These are phyloP conservation scores for Ambrosiella beaveri DNA, from an alignment of 2,329 filamentous ascomycete species.

Conservation along the genomic window DNA sequence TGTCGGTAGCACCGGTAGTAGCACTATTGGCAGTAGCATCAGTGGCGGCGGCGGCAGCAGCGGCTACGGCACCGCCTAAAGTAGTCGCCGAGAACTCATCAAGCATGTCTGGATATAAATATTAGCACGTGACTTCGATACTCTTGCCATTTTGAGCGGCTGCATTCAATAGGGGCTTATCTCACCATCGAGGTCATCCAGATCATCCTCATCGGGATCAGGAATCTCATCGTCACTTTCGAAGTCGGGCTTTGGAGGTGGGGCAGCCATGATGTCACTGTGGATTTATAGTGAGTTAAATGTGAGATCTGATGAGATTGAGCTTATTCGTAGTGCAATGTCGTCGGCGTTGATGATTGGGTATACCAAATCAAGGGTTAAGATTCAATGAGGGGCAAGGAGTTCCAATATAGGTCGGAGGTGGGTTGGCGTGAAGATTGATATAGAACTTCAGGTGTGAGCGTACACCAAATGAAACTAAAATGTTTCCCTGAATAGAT, in stretches of 20 bases:
- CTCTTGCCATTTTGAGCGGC: not conserved
- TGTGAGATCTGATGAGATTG: not conserved
- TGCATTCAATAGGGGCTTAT: constrained; percentile 1
- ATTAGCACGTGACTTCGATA: not conserved
- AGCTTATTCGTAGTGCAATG: not conserved
- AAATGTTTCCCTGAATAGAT: not conserved
- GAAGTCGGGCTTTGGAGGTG: constrained; percentile 13
- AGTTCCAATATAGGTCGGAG: not conserved
- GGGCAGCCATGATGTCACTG: constrained; percentile 3
- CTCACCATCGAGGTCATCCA: constrained; percentile 79
- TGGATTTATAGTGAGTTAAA: not conserved
- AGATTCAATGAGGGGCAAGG: not conserved
- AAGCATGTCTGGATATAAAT: constrained; percentile 53
- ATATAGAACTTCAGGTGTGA: too few species aligned
- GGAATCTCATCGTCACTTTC: constrained; percentile 40
- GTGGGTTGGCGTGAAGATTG: too few species aligned
- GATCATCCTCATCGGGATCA: constrained; percentile 82
- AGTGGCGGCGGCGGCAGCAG: not conserved
- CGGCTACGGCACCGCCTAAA: constrained; percentile 2
- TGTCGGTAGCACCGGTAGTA: constrained; percentile 20
- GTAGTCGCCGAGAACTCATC: constrained; percentile 61
- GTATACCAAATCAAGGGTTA: not conserved
- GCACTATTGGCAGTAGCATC: constrained; percentile 17
- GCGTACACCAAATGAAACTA: not conserved
- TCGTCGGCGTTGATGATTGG: not conserved